Evolutionary conservation across 2,329 filamentous ascomycete species (phyloP).

Genomic region (Talaromyces sp.): DNA sequence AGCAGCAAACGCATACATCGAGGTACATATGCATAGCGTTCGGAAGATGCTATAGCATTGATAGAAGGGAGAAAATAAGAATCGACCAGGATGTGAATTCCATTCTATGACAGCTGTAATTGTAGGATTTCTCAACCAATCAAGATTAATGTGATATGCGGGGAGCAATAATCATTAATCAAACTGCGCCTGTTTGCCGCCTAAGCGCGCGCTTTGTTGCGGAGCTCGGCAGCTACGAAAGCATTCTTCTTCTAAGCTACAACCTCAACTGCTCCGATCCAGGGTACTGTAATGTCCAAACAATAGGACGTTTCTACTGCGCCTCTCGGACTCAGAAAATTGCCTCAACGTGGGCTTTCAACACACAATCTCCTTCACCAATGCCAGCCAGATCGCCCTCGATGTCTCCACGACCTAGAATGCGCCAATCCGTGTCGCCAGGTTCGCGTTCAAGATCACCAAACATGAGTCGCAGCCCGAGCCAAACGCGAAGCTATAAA

Average conservation of each 20-base stretch:
- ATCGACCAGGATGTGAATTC: background rate
- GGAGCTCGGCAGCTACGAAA: background rate
- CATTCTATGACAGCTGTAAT: background rate
- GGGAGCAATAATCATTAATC: background rate
- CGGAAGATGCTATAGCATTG: background rate
- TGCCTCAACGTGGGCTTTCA: background rate
- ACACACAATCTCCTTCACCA: background rate
- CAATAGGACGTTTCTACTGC: background rate
- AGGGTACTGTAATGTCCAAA: background rate
- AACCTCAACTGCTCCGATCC: background rate
- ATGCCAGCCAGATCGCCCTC: constrained; percentile 24
- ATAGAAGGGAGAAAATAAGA: background rate
- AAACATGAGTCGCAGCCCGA: constrained; percentile 31
- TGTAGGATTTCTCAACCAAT: background rate
- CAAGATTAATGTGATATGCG: background rate
- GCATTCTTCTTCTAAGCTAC: background rate
- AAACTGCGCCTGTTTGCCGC: background rate
- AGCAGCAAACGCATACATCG: background rate
- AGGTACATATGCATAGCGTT: background rate
- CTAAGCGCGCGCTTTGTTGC: constrained; percentile 1
- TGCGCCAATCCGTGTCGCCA: constrained; percentile 37
- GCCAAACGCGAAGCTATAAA: constrained; percentile 30
- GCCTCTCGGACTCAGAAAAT: too few relatives aligned
- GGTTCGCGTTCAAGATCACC: constrained; percentile 33
- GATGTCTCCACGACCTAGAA: constrained; percentile 25